phyloP scores from a whole-genome alignment of 768 basidiomycete species.

The Termitomyces bulborhizus region DNA sequence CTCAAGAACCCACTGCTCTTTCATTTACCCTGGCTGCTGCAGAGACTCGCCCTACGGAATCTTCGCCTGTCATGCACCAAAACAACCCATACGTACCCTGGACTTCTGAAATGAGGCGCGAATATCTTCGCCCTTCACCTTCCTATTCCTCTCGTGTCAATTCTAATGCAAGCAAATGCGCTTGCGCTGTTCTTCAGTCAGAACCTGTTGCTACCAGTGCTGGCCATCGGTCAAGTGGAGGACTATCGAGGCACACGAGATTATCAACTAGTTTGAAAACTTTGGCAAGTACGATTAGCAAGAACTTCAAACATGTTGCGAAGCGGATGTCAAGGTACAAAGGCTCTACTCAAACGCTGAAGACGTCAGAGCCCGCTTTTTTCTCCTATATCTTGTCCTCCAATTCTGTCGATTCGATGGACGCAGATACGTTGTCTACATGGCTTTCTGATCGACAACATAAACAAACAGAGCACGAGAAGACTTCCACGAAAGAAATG shows the following conservation, averaged over 20 bases:
- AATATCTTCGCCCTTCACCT: constrained; percentile 31
- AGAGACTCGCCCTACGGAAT: neutral
- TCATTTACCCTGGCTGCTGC: neutral
- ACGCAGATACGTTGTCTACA: constrained; percentile 17
- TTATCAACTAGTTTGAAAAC: constrained; percentile 27
- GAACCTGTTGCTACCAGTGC: neutral
- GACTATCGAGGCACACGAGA: constrained; percentile 10
- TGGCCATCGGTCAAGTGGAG: neutral
- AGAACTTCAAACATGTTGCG: constrained; percentile 19
- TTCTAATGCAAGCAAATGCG: constrained; percentile 23
- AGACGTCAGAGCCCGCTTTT: neutral
- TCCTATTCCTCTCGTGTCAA: constrained; percentile 29
- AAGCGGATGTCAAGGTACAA: constrained; percentile 16
- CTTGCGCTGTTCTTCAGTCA: constrained; percentile 23
- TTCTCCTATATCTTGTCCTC: constrained; percentile 8
- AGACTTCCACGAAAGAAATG: constrained; percentile 23
- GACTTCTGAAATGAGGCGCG: constrained; percentile 34
- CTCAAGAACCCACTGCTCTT: neutral
- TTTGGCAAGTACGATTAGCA: constrained; percentile 19
- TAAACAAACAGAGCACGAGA: constrained; percentile 20
- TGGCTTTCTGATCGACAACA: constrained; percentile 36
- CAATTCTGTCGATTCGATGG: constrained; percentile 18
- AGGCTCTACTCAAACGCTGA: constrained; percentile 5
- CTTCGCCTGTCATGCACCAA: constrained; percentile 37
- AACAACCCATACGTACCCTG: constrained; percentile 54